Evolutionary conservation across 108 stramenopile species (phyloP), one percentile per base, ranked within the genome.

Genomic region (Pseudonitzschia delicatissima): DNA sequence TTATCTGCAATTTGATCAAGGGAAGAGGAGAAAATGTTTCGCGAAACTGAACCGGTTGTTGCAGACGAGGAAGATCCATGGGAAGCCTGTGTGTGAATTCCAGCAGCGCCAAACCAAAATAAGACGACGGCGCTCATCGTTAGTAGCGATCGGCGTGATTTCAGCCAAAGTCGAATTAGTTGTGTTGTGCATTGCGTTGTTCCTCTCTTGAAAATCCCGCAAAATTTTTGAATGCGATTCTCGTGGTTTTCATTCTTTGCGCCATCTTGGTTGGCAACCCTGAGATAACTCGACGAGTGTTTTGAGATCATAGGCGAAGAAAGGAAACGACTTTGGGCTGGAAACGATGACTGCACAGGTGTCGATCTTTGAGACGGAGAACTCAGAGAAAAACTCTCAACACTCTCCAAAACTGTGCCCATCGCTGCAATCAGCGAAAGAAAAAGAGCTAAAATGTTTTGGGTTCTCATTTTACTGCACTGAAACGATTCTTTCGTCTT

Each of bases 1-100:
- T 57, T 29, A 34, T 88, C 85, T 42, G 90, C 82, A 29, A 92
- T 77, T 60, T 78, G 57, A 64, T 87, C 81, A 48, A 79, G 51
- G 9, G 84, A 78, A 26, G 76, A 51, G 9, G 86, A 64, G 48
- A 71, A 18, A 2, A 55, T 33, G 32, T 32, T 62, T 17, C 40
- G 68, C 27, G 74, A 44, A 18, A 17, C 34, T 47, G 64, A 50
- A 44, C 68, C 34, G 23, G 61, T 18, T 40, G 55, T 11, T 13
- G 64, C 20, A 18, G 50, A 33, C 40, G 42, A 17, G 4, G 75
- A 62, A 9, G 76, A 70, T 51, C 65, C 76, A 44, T 67, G 59
- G 2, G 76, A 57, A 4, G 62, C 35, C 17, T 52, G 45, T 27
- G 66, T 65, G 17, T 33, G 31, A 3, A 51, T 17, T n/a, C 51